Evolutionary conservation across 495 filamentous ascomycete genomes (phyloP).

Genomic region (Parathielavia hyrcaniae): DNA sequence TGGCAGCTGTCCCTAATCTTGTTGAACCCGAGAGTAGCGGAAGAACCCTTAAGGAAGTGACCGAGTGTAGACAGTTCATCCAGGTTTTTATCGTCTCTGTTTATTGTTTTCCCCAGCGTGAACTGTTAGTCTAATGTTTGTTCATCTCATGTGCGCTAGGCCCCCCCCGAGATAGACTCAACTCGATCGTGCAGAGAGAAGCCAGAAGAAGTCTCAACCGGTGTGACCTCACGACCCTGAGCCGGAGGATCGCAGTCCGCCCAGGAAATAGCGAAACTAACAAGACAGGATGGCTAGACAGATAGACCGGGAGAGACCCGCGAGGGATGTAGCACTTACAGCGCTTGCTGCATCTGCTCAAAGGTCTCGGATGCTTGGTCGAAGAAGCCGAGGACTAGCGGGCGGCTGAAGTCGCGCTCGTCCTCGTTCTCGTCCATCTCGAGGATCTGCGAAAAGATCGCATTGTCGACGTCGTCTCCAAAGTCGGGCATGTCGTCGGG

Average conservation of each 20-base stretch:
- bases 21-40: conserved; percentile 84
- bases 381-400: conserved; percentile 89
- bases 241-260: too few relatives aligned
- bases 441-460: conserved; percentile 88
- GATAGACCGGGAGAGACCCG: neutral
- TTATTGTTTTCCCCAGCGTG: conserved; percentile 9
- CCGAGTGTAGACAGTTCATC: conserved; percentile 70
- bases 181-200: neutral
- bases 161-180: too few relatives aligned
- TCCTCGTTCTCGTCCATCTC: conserved; percentile 91
- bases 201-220: too few relatives aligned
- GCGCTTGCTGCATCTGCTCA: conserved; percentile 66
- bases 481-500: conserved; percentile 37
- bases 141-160: neutral
- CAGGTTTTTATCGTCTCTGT: conserved; percentile 60
- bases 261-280: neutral
- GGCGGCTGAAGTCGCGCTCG: conserved; percentile 67
- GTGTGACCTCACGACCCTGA: too few relatives aligned
- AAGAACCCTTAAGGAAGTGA: conserved; percentile 98
- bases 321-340: conserved; percentile 58
- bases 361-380: conserved; percentile 86
- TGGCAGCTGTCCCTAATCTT: conserved; percentile 93
- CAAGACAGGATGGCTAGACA: neutral
- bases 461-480: conserved; percentile 66
- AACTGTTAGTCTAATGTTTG: conserved; percentile 13